A percentile compares a stretch with the other conserved stretches of the same genome.
Conservation (phyloP, 1,139 yeast genomes). For the Taphrina wiesneri region DNA sequence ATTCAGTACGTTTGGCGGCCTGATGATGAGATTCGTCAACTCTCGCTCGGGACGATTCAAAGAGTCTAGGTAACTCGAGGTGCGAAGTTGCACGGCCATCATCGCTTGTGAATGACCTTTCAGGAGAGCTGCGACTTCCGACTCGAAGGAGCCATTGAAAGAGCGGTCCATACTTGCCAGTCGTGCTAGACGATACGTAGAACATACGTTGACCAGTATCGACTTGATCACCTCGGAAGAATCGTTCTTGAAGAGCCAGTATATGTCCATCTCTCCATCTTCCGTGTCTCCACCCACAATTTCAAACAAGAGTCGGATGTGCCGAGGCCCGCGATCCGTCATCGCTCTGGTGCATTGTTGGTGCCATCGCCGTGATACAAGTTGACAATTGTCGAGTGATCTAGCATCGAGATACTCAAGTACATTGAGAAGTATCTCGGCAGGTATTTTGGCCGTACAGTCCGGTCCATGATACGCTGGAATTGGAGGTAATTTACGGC, state of each 20-base stretch:
- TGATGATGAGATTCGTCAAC: not conserved
- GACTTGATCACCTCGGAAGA: not conserved
- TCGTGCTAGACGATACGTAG: not conserved
- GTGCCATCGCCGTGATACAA: slow-evolving; percentile 20
- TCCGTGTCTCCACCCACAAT: slow-evolving; percentile 9
- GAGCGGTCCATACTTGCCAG: slow-evolving; percentile 1
- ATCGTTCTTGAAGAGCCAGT: slow-evolving; percentile 17
- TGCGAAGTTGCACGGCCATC: slow-evolving; percentile 1
- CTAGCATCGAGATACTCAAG: not conserved
- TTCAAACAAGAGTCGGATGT: slow-evolving; percentile 12
- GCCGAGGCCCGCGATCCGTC: not conserved
- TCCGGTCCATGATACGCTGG: not conserved
- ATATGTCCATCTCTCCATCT: not conserved
- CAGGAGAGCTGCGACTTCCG: not conserved
- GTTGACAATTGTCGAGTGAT: slow-evolving; percentile 2
- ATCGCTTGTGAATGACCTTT: not conserved
- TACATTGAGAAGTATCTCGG: not conserved
- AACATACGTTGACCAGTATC: not conserved
- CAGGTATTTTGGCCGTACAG: not conserved
- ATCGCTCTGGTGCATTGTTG: not conserved
- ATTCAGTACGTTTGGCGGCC: not conserved
- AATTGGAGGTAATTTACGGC: not conserved
- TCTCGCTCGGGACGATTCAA: not conserved
- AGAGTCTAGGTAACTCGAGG: not conserved
- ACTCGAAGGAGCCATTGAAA: not conserved